Conservation (phyloP, 331 rosid genomes). For the Rosa hybrid region DNA sequence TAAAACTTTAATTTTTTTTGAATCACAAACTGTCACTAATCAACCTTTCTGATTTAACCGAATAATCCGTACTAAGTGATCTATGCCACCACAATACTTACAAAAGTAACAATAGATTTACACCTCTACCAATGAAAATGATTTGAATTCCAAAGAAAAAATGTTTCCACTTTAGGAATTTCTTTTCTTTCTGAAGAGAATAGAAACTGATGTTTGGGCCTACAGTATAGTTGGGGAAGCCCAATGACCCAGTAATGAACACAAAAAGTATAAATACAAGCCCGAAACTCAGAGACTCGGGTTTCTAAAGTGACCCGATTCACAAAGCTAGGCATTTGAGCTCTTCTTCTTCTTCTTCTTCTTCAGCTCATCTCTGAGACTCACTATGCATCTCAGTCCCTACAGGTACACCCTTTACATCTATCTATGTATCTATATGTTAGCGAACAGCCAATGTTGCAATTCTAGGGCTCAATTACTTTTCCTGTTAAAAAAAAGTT, state of each 20-base stretch:
- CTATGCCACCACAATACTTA: no score
- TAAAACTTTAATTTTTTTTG: no score
- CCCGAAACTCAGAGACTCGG: neutral
- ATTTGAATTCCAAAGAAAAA: no score
- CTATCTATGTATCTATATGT: neutral
- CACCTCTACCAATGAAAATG: no score
- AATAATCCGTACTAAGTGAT: no score
- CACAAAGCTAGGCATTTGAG: neutral
- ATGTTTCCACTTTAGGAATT: no score
- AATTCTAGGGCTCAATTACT: neutral
- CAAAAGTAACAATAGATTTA: no score
- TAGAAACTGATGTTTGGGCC: neutral
- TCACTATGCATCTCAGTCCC: neutral
- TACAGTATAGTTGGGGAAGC: neutral
- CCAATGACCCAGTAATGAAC: neutral
- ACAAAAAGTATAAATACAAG: neutral
- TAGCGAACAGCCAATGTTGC: neutral
- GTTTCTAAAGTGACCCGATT: neutral
- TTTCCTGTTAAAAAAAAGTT: neutral
- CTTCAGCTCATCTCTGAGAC: neutral
- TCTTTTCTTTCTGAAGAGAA: no score
- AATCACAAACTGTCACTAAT: no score
- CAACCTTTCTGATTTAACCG: neutral
- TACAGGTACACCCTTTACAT: neutral
- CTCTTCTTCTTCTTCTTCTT: slow-evolving; percentile 11